A percentile compares a stretch with the other conserved stretches of the same genome.
phyloP scores from a whole-genome alignment of 192 early-diverging fungal species.

The Chytriomyces hyalinus region DNA sequence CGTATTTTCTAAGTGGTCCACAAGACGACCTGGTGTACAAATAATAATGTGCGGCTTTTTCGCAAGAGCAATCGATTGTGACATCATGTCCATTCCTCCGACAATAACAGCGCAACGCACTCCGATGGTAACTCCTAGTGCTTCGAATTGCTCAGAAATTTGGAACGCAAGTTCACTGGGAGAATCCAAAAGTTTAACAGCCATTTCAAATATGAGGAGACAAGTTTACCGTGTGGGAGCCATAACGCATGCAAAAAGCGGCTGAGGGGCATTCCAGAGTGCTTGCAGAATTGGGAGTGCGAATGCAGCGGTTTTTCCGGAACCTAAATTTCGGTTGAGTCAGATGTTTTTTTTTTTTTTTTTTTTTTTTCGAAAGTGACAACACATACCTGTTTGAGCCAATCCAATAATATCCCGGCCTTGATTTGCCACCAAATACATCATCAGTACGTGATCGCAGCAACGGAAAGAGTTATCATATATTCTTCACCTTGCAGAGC shows the following conservation, averaged over 20 bases:
- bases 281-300: slow-evolving; percentile 88
- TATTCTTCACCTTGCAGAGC: slow-evolving; percentile 71
- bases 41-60: slow-evolving; percentile 95
- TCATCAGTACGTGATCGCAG: no score
- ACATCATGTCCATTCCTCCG: slow-evolving; percentile 98
- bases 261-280: slow-evolving; percentile 85
- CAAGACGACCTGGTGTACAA: slow-evolving; percentile 92
- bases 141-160: slow-evolving; percentile 91
- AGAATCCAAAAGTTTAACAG: slow-evolving; percentile 1
- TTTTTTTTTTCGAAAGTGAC: no score
- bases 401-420: slow-evolving; percentile 93
- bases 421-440: neutral
- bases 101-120: slow-evolving; percentile 90
- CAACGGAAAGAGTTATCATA: neutral
- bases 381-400: slow-evolving; percentile 80
- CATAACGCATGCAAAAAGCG: slow-evolving; percentile 94
- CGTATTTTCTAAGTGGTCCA: slow-evolving; percentile 97
- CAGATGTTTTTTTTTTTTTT: no score
- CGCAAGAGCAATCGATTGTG: slow-evolving; percentile 89
- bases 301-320: slow-evolving; percentile 95
- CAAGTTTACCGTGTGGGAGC: slow-evolving; percentile 82
- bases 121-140: slow-evolving; percentile 87
- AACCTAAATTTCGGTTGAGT: slow-evolving; percentile 50
- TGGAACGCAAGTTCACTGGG: slow-evolving; percentile 91
- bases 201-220: neutral